Conservation (phyloP, 108 stramenopile species). For the Cyclotella kingstonii region DNA sequence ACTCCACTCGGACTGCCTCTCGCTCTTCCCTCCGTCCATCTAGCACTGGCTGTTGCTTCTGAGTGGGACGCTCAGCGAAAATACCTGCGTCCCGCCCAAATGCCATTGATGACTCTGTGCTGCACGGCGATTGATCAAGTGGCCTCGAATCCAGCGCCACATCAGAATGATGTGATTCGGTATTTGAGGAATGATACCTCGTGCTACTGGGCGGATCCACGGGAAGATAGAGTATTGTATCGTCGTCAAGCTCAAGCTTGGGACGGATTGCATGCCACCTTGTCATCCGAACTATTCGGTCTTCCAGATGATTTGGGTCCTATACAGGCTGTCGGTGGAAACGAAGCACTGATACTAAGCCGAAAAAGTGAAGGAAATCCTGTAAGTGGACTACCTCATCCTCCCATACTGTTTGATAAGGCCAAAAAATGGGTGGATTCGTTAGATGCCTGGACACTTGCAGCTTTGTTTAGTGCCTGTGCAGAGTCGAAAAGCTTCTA, state of each 20-base stretch:
- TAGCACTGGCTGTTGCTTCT: constrained; percentile 86
- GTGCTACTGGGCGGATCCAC: constrained; percentile 84
- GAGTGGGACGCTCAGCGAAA: constrained; percentile 92
- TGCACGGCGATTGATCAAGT: constrained; percentile 91
- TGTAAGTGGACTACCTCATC: constrained; percentile 74
- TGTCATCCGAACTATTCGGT: constrained; percentile 24
- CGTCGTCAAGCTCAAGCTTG: constrained; percentile 66
- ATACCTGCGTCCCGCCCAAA: constrained; percentile 87
- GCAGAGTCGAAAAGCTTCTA: constrained; percentile 91
- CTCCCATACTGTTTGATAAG: constrained; percentile 50
- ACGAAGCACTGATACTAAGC: constrained; percentile 69
- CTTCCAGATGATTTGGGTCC: constrained; percentile 48
- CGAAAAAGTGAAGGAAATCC: constrained; percentile 50
- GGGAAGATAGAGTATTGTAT: constrained; percentile 74
- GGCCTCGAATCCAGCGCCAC: constrained; percentile 43
- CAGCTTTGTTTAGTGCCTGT: constrained; percentile 69
- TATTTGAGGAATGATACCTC: constrained; percentile 90
- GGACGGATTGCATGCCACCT: constrained; percentile 61
- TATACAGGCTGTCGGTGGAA: constrained; percentile 61
- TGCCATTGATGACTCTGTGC: constrained; percentile 96
- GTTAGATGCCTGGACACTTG: constrained; percentile 87
- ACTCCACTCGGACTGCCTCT: constrained; percentile 80
- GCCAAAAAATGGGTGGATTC: constrained; percentile 55
- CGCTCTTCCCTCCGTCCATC: constrained; percentile 65
- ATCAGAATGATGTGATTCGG: constrained; percentile 51